These are phyloP conservation scores for Kodamaea fukazawae DNA, from an alignment of 805 yeast genomes.

Conservation along the genomic window DNA sequence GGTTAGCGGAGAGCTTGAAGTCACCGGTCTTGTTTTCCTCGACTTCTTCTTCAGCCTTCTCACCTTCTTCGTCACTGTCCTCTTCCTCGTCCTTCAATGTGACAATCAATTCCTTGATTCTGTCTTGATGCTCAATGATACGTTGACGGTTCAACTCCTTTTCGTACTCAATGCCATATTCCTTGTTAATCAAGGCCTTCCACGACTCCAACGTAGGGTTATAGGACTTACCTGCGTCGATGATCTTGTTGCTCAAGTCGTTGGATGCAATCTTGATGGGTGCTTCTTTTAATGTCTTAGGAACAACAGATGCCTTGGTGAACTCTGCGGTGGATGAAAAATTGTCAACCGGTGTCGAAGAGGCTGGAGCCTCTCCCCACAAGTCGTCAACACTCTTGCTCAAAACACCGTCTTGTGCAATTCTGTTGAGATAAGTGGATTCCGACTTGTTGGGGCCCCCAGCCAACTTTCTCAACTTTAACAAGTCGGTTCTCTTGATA, in stretches of 20 bases:
- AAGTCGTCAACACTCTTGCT: slow-evolving; percentile 47
- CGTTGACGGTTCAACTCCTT: slow-evolving; percentile 62
- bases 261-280: slow-evolving; percentile 55
- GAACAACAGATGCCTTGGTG: slow-evolving; percentile 48
- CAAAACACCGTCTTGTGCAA: slow-evolving; percentile 58
- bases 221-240: slow-evolving; percentile 88
- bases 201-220: slow-evolving; percentile 86
- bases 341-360: slow-evolving; percentile 15
- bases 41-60: slow-evolving; percentile 36
- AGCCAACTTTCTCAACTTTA: slow-evolving; percentile 67
- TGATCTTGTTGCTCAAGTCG: slow-evolving; percentile 40
- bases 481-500: slow-evolving; percentile 61
- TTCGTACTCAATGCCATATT: slow-evolving; percentile 61
- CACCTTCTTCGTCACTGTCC: slow-evolving; percentile 36
- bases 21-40: slow-evolving; percentile 29
- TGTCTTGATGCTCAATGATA: slow-evolving; percentile 59
- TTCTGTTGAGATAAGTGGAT: slow-evolving; percentile 46
- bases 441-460: slow-evolving; percentile 63
- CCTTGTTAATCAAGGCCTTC: slow-evolving; percentile 67
- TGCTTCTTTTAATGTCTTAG: slow-evolving; percentile 50
- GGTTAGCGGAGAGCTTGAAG: slow-evolving; percentile 63
- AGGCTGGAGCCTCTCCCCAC: slow-evolving; percentile 53
- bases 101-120: slow-evolving; percentile 63
- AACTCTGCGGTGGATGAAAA: slow-evolving; percentile 17
- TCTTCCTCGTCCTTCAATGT: slow-evolving; percentile 60